Conservation (phyloP, 371 early-diverging fungal genomes). For the Dichotomocladium elegans region DNA sequence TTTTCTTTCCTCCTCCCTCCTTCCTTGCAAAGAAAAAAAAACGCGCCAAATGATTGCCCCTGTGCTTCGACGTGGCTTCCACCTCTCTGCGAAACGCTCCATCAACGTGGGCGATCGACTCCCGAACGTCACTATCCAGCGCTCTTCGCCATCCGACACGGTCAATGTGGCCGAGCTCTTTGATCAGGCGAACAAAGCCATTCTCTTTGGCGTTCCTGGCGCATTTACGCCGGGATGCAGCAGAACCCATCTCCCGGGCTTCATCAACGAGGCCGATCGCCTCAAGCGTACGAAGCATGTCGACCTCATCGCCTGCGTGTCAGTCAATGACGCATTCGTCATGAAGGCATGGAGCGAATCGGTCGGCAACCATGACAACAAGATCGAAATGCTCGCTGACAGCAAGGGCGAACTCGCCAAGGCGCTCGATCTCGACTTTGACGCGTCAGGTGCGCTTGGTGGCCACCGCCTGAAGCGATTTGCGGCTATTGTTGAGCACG, state of each 20-base stretch:
- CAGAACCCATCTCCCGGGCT: slow-evolving; percentile 69
- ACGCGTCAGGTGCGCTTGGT: slow-evolving; percentile 61
- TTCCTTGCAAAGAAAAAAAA: too few relatives aligned
- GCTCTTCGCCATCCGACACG: slow-evolving; percentile 37
- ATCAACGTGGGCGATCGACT: slow-evolving; percentile 28
- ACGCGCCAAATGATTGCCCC: too few relatives aligned
- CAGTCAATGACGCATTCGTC: slow-evolving; percentile 74
- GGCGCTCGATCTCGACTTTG: slow-evolving; percentile 61
- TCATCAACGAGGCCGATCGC: slow-evolving; percentile 50
- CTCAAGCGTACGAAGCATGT: slow-evolving; percentile 61
- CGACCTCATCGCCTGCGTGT: slow-evolving; percentile 60
- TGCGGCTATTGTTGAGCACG: slow-evolving; percentile 62
- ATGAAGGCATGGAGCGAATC: slow-evolving; percentile 68
- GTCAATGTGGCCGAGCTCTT: slow-evolving; percentile 42
- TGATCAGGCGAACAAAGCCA: slow-evolving; percentile 38
- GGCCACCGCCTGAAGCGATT: slow-evolving; percentile 66
- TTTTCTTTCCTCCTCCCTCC: background rate
- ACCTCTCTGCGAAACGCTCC: slow-evolving; percentile 5
- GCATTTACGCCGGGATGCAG: slow-evolving; percentile 69
- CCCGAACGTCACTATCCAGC: slow-evolving; percentile 38
- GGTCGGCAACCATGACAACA: slow-evolving; percentile 24
- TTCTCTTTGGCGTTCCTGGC: slow-evolving; percentile 58
- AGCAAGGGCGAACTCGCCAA: slow-evolving; percentile 59
- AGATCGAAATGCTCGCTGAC: slow-evolving; percentile 63
- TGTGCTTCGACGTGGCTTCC: slow-evolving; percentile 9